phyloP scores from a whole-genome alignment of 148 eudicot species.

The Heliamphora exappendiculata region DNA sequence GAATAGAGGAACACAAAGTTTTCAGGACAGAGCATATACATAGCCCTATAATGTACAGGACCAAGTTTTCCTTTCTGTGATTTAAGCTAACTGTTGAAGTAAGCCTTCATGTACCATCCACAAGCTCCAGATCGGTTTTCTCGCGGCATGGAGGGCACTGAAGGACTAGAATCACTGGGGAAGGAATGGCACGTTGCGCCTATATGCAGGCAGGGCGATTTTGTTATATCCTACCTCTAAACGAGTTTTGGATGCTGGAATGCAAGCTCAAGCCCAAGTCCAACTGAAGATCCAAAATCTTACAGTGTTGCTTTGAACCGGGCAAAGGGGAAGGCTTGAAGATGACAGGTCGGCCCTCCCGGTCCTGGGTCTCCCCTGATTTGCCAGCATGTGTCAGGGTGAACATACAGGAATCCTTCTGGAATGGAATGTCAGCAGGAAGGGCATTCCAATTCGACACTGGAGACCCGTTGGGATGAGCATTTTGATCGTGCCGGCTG shows the following conservation, averaged over 20 bases:
- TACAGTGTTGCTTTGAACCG: slow-evolving; percentile 28
- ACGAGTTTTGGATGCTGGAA: neutral
- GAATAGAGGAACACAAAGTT: no score
- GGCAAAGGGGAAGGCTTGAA: slow-evolving; percentile 21
- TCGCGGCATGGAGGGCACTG: neutral
- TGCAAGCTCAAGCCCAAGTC: slow-evolving; percentile 36
- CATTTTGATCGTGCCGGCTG: slow-evolving; percentile 22
- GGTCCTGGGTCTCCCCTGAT: slow-evolving; percentile 14
- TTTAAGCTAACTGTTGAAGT: neutral
- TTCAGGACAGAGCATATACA: no score
- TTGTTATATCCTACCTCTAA: slow-evolving; percentile 9
- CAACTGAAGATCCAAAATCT: slow-evolving; percentile 58
- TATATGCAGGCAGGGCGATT: neutral
- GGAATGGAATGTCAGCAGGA: slow-evolving; percentile 10
- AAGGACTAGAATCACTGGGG: neutral
- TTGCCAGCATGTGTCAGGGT: slow-evolving; percentile 46
- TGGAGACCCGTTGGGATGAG: slow-evolving; percentile 1
- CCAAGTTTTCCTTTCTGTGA: neutral
- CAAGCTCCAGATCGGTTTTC: neutral
- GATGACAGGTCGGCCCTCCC: slow-evolving; percentile 10
- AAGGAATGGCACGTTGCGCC: neutral
- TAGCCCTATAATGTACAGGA: neutral
- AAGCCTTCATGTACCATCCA: neutral
- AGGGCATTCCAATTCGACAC: slow-evolving; percentile 6
- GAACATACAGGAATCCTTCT: slow-evolving; percentile 21